Percentiles rank a stretch among this genome's conserved stretches.
Evolutionary conservation across 140 eudicot species (phyloP).

Genomic region (Flaveria floridana): DNA sequence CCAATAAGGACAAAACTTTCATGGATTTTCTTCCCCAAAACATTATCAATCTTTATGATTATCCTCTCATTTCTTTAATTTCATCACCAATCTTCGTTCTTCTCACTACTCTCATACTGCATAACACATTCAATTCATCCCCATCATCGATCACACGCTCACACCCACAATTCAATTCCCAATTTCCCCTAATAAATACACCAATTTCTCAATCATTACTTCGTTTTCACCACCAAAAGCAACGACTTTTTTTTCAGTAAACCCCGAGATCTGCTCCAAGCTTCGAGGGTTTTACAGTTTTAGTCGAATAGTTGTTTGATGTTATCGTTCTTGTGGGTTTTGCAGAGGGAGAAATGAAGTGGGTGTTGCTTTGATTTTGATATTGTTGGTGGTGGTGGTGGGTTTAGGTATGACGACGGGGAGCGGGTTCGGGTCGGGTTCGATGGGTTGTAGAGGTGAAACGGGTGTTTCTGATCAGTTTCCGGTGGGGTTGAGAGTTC

Average conservation of each 20-base stretch:
- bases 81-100: slow-evolving; percentile 28
- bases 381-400: neutral
- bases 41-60: slow-evolving; percentile 34
- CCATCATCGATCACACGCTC: neutral
- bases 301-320: too few species aligned
- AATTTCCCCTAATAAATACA: slow-evolving; percentile 31
- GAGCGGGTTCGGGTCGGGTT: slow-evolving; percentile 36
- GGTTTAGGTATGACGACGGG: slow-evolving; percentile 28
- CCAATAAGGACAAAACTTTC: slow-evolving; percentile 26
- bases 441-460: slow-evolving; percentile 2
- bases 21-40: slow-evolving; percentile 20
- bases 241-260: neutral
- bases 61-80: slow-evolving; percentile 37
- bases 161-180: slow-evolving; percentile 16
- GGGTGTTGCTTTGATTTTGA: too few species aligned
- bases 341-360: neutral
- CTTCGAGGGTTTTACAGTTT: slow-evolving; percentile 22
- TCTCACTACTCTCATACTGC: neutral
- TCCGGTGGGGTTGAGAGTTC: slow-evolving; percentile 70
- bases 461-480: slow-evolving; percentile 53
- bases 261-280: slow-evolving; percentile 34
- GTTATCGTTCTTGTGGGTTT: neutral
- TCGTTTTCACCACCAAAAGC: neutral
- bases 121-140: slow-evolving; percentile 23
- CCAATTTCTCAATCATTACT: slow-evolving; percentile 38